phyloP scores from a whole-genome alignment of 2,329 filamentous ascomycete species.

The Geosmithia flava region DNA sequence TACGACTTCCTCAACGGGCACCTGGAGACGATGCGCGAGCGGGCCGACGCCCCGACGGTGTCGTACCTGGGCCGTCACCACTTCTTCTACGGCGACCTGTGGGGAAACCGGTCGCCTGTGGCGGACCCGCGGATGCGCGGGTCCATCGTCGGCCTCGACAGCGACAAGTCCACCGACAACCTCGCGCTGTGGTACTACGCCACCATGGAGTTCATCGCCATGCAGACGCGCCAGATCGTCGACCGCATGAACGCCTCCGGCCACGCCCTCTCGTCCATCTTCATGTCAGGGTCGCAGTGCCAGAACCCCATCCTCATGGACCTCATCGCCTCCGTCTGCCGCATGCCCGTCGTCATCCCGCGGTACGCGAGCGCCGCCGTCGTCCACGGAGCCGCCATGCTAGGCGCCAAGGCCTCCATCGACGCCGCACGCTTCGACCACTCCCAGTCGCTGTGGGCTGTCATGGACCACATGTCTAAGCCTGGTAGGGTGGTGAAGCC shows the following conservation, averaged over 20 bases:
- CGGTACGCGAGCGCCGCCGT: conserved; percentile 91
- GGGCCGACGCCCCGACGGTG: conserved; percentile 59
- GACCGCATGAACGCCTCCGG: conserved; percentile 86
- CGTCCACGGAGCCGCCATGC: conserved; percentile 95
- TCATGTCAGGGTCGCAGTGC: conserved; percentile 98
- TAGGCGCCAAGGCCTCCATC: conserved; percentile 93
- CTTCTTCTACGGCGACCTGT: conserved; percentile 98
- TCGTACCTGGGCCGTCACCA: conserved; percentile 84
- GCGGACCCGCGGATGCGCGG: conserved; percentile 91
- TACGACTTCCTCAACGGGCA: conserved; percentile 93
- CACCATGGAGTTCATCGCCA: conserved; percentile 94
- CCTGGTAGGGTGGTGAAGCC: conserved; percentile 75
- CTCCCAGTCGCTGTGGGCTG: conserved; percentile 82
- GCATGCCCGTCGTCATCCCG: conserved; percentile 87
- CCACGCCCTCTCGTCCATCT: conserved; percentile 81
- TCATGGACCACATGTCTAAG: conserved; percentile 98
- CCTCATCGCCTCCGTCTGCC: conserved; percentile 79
- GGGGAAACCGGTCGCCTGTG: conserved; percentile 90
- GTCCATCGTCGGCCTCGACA: conserved; percentile 73
- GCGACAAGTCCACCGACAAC: conserved; percentile 76
- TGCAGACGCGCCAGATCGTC: conserved; percentile 93
- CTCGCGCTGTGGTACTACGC: conserved; percentile 89
- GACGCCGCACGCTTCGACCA: conserved; percentile 36
- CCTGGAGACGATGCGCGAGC: conserved; percentile 62
- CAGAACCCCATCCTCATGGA: conserved; percentile 89